Evolutionary conservation across 495 filamentous ascomycete species (phyloP).

Genomic region (Podospora didyma): DNA sequence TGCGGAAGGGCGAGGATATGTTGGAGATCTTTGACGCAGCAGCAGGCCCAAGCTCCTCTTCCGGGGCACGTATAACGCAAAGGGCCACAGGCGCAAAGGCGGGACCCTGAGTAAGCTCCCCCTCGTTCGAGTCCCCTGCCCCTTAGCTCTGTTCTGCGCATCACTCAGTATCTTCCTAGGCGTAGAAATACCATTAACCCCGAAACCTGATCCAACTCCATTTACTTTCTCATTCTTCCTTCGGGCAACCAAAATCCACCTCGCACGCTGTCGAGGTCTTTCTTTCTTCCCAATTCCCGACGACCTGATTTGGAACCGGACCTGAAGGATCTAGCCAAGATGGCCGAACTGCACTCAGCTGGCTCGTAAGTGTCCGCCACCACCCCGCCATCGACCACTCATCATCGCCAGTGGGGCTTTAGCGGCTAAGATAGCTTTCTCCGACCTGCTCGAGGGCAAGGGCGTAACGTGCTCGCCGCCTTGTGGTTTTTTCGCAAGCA

Average conservation of each 20-base stretch:
- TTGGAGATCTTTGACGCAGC: slow-evolving; percentile 3
- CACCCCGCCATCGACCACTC: slow-evolving; percentile 32
- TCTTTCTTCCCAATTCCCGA: background rate
- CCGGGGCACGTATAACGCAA: slow-evolving; percentile 18
- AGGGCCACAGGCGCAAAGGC: slow-evolving; percentile 1
- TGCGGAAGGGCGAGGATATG: background rate
- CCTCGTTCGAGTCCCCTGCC: slow-evolving; percentile 21
- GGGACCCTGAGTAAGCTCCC: slow-evolving; percentile 38
- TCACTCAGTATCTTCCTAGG: slow-evolving; percentile 17
- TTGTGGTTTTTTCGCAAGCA: background rate
- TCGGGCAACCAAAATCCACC: slow-evolving; percentile 6
- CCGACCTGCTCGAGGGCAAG: slow-evolving; percentile 6
- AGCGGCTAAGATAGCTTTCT: slow-evolving; percentile 3
- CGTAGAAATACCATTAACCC: slow-evolving; percentile 36
- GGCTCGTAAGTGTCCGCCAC: slow-evolving; percentile 39
- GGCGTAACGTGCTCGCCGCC: slow-evolving; percentile 4
- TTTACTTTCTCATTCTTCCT: slow-evolving; percentile 20
- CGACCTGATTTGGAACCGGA: slow-evolving; percentile 1
- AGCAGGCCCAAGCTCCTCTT: slow-evolving; percentile 7
- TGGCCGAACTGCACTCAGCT: slow-evolving; percentile 32
- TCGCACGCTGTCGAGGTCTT: background rate
- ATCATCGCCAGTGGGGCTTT: slow-evolving; percentile 19
- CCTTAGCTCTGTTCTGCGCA: slow-evolving; percentile 27
- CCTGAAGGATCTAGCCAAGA: slow-evolving; percentile 27
- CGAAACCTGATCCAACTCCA: slow-evolving; percentile 23